Evolutionary conservation across 331 rosid genomes (phyloP).

Genomic region (Rhamnella rubrinervis): DNA sequence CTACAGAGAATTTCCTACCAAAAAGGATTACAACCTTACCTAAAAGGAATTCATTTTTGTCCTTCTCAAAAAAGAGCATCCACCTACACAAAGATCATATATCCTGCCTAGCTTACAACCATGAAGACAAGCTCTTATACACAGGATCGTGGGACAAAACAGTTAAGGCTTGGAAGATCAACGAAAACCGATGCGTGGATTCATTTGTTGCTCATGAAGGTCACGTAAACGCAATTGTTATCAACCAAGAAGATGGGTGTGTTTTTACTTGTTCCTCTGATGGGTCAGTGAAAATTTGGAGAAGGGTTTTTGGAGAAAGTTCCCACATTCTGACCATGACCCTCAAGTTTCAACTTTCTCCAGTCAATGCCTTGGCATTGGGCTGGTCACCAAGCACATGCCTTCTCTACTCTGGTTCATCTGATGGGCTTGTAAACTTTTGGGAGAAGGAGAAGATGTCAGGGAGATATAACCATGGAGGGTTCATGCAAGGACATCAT

Average conservation of each 20-base stretch:
- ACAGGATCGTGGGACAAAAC: conserved; percentile 50
- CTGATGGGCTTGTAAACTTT: conserved; percentile 45
- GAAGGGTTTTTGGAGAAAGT: conserved; percentile 49
- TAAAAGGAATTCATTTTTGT: conserved; percentile 21
- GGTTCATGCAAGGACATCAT: conserved; percentile 52
- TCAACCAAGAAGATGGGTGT: conserved; percentile 47
- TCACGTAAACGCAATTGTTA: conserved; percentile 35
- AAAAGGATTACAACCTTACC: conserved; percentile 38
- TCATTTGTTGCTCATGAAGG: conserved; percentile 47
- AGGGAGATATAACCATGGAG: conserved; percentile 44
- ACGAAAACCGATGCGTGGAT: conserved; percentile 35
- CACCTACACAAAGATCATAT: conserved; percentile 35
- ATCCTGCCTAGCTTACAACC: conserved; percentile 47
- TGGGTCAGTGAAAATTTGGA: conserved; percentile 50
- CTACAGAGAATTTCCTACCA: conserved; percentile 29
- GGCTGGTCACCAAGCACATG: conserved; percentile 30
- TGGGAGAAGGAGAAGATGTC: conserved; percentile 44
- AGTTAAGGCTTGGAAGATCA: conserved; percentile 44
- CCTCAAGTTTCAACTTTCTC: conserved; percentile 46
- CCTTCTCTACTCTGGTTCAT: conserved; percentile 39
- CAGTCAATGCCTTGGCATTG: conserved; percentile 42
- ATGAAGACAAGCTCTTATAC: conserved; percentile 41
- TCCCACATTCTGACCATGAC: conserved; percentile 45
- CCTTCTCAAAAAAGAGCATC: conserved; percentile 30
- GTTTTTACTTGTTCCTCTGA: conserved; percentile 54